These are phyloP conservation scores for Evansstolkia leycettana DNA, from an alignment of 495 filamentous ascomycete genomes.

Conservation along the genomic window DNA sequence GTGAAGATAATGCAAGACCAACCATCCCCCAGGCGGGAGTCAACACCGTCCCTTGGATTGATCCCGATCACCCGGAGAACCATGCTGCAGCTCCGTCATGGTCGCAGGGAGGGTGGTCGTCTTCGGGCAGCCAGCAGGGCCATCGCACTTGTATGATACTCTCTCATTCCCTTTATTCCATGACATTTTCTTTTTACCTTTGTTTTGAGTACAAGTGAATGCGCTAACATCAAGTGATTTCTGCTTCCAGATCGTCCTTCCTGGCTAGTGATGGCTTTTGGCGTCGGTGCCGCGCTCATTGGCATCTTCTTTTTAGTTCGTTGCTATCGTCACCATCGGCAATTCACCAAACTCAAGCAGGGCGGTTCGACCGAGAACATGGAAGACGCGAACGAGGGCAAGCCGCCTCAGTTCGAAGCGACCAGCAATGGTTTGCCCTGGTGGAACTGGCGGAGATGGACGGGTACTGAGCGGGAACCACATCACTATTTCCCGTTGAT, in stretches of 20 bases:
- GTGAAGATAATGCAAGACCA: slow-evolving; percentile 17
- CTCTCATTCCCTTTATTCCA: too few species aligned
- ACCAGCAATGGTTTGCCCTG: slow-evolving; percentile 14
- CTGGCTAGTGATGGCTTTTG: neutral
- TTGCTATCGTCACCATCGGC: neutral
- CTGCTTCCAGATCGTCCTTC: neutral
- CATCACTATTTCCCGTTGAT: slow-evolving; percentile 19
- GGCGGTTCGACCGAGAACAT: slow-evolving; percentile 13
- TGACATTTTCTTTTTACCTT: too few species aligned
- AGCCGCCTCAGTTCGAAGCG: slow-evolving; percentile 2
- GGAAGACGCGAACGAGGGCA: slow-evolving; percentile 10
- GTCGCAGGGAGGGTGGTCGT: too few species aligned
- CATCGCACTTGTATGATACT: too few species aligned
- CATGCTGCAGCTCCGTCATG: too few species aligned
- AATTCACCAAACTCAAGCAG: slow-evolving; percentile 6
- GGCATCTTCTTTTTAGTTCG: neutral
- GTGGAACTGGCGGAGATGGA: slow-evolving; percentile 29
- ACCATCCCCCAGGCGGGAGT: slow-evolving; percentile 23
- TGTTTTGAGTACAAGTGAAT: too few species aligned
- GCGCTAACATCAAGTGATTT: too few species aligned
- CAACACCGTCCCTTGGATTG: slow-evolving; percentile 31
- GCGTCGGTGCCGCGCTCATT: neutral
- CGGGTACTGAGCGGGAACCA: slow-evolving; percentile 2
- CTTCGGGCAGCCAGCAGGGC: too few species aligned
- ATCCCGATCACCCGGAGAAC: slow-evolving; percentile 11